phyloP scores from a whole-genome alignment of 2,329 filamentous ascomycete species.

The Cladosporium sp. region DNA sequence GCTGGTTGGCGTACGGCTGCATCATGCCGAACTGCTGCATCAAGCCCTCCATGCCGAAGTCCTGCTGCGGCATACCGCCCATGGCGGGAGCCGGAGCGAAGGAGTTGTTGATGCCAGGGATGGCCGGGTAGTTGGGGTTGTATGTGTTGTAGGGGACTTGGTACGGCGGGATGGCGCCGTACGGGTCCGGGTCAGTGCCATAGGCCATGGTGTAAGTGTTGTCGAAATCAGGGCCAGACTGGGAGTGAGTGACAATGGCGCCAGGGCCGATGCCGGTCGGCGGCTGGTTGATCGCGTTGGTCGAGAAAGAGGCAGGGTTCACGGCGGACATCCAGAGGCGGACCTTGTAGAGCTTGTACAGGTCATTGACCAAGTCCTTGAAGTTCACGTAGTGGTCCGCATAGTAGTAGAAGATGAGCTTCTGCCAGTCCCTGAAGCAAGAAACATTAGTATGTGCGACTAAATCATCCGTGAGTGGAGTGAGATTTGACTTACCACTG shows the following conservation, averaged over 20 bases:
- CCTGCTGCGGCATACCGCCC: neutral
- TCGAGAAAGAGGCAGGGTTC: constrained; percentile 83
- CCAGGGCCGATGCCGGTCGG: constrained; percentile 35
- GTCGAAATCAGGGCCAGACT: constrained; percentile 17
- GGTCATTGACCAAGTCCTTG: constrained; percentile 91
- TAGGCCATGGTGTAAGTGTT: constrained; percentile 31
- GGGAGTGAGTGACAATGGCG: constrained; percentile 22
- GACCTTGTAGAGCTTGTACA: constrained; percentile 99
- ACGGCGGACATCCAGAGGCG: constrained; percentile 99
- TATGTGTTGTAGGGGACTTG: constrained; percentile 30
- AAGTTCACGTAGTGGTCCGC: constrained; percentile 98
- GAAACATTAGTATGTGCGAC: neutral
- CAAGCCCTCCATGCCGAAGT: neutral
- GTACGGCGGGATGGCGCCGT: constrained; percentile 32
- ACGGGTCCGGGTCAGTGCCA: constrained; percentile 29
- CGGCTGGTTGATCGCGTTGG: constrained; percentile 31
- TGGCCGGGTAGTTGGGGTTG: constrained; percentile 30
- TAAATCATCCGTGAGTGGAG: neutral
- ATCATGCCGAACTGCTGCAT: constrained; percentile 1
- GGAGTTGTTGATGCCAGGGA: constrained; percentile 30
- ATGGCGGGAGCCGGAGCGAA: constrained; percentile 18
- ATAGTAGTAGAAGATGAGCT: constrained; percentile 98
- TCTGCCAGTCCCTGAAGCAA: constrained; percentile 83
- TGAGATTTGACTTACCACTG: constrained; percentile 73
- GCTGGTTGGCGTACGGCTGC: neutral